phyloP scores from a whole-genome alignment of 768 basidiomycete genomes.

The Mrakia hoshinonis region DNA sequence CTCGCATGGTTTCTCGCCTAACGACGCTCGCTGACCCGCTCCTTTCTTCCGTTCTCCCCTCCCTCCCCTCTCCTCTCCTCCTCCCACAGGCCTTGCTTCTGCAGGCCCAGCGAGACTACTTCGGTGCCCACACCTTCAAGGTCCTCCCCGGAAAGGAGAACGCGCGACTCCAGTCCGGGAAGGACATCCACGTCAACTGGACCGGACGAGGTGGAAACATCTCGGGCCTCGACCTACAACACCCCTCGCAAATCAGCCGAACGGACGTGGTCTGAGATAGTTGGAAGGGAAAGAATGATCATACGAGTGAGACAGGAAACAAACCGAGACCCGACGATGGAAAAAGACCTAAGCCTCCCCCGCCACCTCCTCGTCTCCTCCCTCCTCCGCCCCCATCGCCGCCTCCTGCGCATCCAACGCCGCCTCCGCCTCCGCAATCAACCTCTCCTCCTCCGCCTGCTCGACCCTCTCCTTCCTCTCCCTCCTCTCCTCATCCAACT shows the following conservation, averaged over 20 bases:
- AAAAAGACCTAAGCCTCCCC: neutral
- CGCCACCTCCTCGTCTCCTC: neutral
- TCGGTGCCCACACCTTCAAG: conserved; percentile 89
- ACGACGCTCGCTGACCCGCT: too few species aligned
- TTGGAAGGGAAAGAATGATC: too few species aligned
- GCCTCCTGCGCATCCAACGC: conserved; percentile 39
- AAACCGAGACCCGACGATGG: neutral
- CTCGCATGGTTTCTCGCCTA: too few species aligned
- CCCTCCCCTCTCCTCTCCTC: too few species aligned
- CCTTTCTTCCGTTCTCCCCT: too few species aligned
- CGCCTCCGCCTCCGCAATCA: conserved; percentile 39
- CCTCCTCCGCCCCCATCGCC: conserved; percentile 11
- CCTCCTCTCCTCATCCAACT: conserved; percentile 57
- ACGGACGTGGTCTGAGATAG: too few species aligned
- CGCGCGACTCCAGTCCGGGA: conserved; percentile 61
- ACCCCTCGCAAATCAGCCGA: too few species aligned
- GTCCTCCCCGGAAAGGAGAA: conserved; percentile 89
- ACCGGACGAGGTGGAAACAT: conserved; percentile 95
- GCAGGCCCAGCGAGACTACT: conserved; percentile 98
- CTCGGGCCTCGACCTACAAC: conserved; percentile 75
- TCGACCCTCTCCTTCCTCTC: conserved; percentile 38
- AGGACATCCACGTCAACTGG: conserved; percentile 98
- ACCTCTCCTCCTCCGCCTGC: conserved; percentile 58
- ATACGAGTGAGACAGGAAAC: neutral
- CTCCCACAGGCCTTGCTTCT: conserved; percentile 67